phyloP scores from a whole-genome alignment of 78 protist genomes.

The Polysphondylium violaceum region DNA sequence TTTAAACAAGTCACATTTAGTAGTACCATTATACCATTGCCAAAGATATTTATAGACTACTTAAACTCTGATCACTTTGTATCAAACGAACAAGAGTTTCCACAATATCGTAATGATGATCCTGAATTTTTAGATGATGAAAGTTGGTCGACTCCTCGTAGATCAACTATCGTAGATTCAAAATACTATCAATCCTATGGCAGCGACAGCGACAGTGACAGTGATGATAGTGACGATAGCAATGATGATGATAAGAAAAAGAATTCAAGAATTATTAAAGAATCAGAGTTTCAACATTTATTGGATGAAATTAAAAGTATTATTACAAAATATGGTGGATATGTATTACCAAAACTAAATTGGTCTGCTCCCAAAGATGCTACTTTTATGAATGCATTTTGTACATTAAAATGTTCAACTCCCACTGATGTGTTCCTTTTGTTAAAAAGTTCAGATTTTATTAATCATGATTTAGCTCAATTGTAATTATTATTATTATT shows the following conservation, averaged over 20 bases:
- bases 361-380: conserved; percentile 87
- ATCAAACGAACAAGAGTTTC: background rate
- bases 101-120: conserved; percentile 25
- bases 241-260: background rate
- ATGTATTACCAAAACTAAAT: conserved; percentile 73
- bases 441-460: conserved; percentile 78
- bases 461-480: conserved; percentile 71
- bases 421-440: conserved; percentile 53
- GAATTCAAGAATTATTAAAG: background rate
- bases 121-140: conserved; percentile 41
- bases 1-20: conserved; percentile 43
- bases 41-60: conserved; percentile 61
- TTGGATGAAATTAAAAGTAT: conserved; percentile 6
- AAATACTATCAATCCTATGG: conserved; percentile 51
- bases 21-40: conserved; percentile 25
- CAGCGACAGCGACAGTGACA: background rate
- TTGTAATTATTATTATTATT: conserved; percentile 16
- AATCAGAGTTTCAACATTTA: conserved; percentile 43
- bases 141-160: conserved; percentile 22
- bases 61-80: conserved; percentile 44
- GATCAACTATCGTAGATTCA: background rate
- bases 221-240: background rate
- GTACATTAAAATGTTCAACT: conserved; percentile 41
- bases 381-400: conserved; percentile 28
- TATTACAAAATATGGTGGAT: conserved; percentile 68